Evolutionary conservation across 2,329 filamentous ascomycete species (phyloP).

Genomic region (Juglanconis oblonga): DNA sequence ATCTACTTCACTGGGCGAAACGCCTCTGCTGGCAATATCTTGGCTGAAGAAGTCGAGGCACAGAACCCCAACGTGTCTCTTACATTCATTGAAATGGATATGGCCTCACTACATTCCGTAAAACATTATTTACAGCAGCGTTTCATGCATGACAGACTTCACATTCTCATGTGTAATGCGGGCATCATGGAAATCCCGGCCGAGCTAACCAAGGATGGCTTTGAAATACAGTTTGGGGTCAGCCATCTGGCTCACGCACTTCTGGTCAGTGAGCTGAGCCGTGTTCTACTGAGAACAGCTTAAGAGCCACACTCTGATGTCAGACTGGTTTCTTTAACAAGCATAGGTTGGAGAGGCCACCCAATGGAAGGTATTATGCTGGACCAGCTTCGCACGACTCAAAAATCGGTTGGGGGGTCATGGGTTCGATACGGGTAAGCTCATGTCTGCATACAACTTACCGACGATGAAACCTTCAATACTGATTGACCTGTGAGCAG

Average conservation of each 20-base stretch:
- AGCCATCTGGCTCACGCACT: conserved; percentile 41
- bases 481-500: conserved; percentile 30
- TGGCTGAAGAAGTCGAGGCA: conserved; percentile 32
- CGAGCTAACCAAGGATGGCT: conserved; percentile 32
- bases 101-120: conserved; percentile 18
- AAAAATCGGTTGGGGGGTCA: conserved; percentile 20
- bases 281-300: conserved; percentile 23
- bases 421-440: conserved; percentile 26
- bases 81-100: conserved; percentile 34
- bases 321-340: conserved; percentile 26
- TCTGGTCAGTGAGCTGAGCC: conserved; percentile 33
- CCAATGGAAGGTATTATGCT: conserved; percentile 24
- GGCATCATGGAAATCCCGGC: conserved; percentile 32
- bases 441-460: neutral
- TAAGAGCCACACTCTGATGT: conserved; percentile 22
- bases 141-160: conserved; percentile 23
- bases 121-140: neutral
- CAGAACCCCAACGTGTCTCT: conserved; percentile 13
- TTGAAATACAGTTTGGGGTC: conserved; percentile 35
- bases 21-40: conserved; percentile 35
- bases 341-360: conserved; percentile 21
- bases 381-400: conserved; percentile 23
- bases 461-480: neutral
- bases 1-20: conserved; percentile 35
- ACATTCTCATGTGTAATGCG: conserved; percentile 33